Percentiles rank a stretch among this genome's conserved stretches.
Conservation (phyloP, 129 eudicot species). For the Logfia minima region DNA sequence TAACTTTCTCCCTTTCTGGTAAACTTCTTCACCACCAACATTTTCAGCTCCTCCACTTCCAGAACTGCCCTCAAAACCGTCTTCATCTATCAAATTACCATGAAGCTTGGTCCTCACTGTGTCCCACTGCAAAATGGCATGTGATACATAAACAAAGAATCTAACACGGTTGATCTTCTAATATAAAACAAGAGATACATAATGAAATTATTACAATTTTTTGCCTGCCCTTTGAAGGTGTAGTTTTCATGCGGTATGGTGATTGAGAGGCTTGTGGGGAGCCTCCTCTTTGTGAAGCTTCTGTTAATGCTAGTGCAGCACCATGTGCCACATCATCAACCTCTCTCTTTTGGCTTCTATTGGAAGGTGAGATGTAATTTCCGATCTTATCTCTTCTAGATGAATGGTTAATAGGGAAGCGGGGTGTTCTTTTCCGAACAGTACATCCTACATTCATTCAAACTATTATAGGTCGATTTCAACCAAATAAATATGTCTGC, state of each 20-base stretch:
- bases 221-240: slow-evolving; percentile 36
- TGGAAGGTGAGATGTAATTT: slow-evolving; percentile 34
- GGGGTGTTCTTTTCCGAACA: slow-evolving; percentile 64
- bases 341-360: slow-evolving; percentile 35
- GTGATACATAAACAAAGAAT: slow-evolving; percentile 2
- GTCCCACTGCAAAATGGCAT: slow-evolving; percentile 27
- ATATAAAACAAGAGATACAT: background rate
- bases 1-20: slow-evolving; percentile 45
- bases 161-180: background rate
- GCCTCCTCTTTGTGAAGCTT: slow-evolving; percentile 53
- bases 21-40: slow-evolving; percentile 26
- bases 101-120: slow-evolving; percentile 29
- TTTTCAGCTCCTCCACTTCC: slow-evolving; percentile 43
- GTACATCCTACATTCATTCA: slow-evolving; percentile 37
- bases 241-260: slow-evolving; percentile 36
- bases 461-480: slow-evolving; percentile 4
- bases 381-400: slow-evolving; percentile 36
- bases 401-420: slow-evolving; percentile 47
- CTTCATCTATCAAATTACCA: slow-evolving; percentile 44
- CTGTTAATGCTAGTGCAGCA: slow-evolving; percentile 49
- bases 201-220: slow-evolving; percentile 35
- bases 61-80: slow-evolving; percentile 51
- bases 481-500: slow-evolving; percentile 1
- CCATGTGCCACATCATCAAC: slow-evolving; percentile 46
- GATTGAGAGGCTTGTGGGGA: slow-evolving; percentile 45